Conservation (phyloP, 257 asterid genomes). For the Lantana camara region DNA sequence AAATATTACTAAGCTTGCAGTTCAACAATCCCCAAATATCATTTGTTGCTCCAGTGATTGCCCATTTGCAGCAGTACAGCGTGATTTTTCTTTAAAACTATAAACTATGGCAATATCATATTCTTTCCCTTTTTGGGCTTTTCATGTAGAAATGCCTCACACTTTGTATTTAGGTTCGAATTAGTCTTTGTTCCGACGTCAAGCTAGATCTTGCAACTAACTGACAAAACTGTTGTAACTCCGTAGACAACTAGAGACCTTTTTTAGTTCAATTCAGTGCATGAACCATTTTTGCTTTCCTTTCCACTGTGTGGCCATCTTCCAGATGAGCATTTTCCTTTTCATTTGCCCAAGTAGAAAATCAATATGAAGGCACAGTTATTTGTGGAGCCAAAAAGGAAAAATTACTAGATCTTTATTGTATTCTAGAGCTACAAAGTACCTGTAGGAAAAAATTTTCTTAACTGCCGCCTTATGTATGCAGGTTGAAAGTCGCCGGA, state of each 20-base stretch:
- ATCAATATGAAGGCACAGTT: neutral
- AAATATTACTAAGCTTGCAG: slow-evolving; percentile 14
- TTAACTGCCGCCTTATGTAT: neutral
- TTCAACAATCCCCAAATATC: slow-evolving; percentile 1
- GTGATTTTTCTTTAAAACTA: too few relatives aligned
- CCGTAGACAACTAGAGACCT: neutral
- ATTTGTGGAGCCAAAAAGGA: neutral
- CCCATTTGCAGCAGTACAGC: neutral
- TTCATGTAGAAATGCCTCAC: neutral
- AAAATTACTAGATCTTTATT: neutral
- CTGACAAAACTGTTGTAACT: neutral
- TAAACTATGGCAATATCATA: neutral
- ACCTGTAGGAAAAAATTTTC: neutral
- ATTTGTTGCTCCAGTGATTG: slow-evolving; percentile 12
- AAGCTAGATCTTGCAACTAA: slow-evolving; percentile 10
- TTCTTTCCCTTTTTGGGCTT: neutral
- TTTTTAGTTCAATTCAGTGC: neutral
- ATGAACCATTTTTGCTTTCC: neutral
- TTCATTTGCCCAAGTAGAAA: neutral
- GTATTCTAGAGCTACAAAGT: slow-evolving; percentile 9
- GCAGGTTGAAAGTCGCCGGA: slow-evolving; percentile 94
- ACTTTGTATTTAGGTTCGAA: slow-evolving; percentile 2
- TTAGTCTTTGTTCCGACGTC: neutral
- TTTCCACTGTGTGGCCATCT: neutral
- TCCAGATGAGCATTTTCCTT: neutral